Evolutionary conservation across 441 rosid species (phyloP).

Genomic region (Pelargonium fulgidum): DNA sequence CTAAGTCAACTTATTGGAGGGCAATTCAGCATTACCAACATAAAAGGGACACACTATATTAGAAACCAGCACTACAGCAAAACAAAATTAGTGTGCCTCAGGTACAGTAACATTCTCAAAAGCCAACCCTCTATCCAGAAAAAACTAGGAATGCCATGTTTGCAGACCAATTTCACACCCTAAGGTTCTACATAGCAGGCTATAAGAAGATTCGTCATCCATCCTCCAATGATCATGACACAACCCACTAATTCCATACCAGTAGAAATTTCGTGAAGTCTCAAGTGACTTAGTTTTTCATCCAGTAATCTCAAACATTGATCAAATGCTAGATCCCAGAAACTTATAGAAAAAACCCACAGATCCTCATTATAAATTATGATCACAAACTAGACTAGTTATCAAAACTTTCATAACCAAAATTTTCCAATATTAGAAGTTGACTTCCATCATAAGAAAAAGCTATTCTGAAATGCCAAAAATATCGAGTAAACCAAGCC

Average conservation of each 20-base stretch:
- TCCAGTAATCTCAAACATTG: background rate
- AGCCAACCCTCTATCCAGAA: background rate
- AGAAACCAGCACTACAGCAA: background rate
- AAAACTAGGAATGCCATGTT: background rate
- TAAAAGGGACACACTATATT: background rate
- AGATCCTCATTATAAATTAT: background rate
- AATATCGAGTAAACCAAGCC: no score
- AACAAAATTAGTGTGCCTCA: background rate
- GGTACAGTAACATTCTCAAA: background rate
- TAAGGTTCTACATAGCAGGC: background rate
- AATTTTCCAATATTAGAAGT: no score
- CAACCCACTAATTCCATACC: background rate
- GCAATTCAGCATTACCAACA: background rate
- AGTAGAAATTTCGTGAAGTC: background rate
- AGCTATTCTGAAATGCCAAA: no score
- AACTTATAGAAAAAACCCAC: background rate
- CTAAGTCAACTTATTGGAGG: background rate
- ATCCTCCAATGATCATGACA: background rate
- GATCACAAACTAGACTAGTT: background rate
- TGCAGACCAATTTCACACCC: background rate
- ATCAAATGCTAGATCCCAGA: background rate
- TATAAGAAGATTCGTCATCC: background rate
- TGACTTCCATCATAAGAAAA: no score
- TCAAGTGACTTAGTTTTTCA: background rate
- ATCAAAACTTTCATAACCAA: background rate